A percentile compares a stretch with the other conserved stretches of the same genome.
These are phyloP conservation scores for Rhodosporidiobolus sp. DNA, from an alignment of 768 basidiomycete genomes.

Conservation along the genomic window DNA sequence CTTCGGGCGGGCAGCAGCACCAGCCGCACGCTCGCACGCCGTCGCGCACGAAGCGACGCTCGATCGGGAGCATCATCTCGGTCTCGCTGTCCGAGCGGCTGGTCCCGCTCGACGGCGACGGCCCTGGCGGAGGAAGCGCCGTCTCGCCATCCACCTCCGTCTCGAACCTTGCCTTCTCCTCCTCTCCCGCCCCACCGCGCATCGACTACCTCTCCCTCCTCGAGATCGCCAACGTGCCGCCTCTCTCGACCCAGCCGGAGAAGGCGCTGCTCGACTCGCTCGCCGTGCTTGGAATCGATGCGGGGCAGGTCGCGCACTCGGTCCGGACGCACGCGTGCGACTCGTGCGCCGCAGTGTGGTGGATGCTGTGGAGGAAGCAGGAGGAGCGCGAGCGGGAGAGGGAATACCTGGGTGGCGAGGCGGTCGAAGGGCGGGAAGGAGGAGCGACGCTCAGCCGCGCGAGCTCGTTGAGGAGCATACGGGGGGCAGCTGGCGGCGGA, in stretches of 20 bases:
- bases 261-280: slow-evolving; percentile 73
- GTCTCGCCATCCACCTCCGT: slow-evolving; percentile 23
- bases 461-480: neutral
- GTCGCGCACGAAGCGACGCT: slow-evolving; percentile 89
- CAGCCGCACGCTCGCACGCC: slow-evolving; percentile 66
- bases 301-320: slow-evolving; percentile 89
- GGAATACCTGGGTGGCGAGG: slow-evolving; percentile 27
- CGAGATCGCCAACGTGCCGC: slow-evolving; percentile 54
- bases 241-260: slow-evolving; percentile 83
- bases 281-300: slow-evolving; percentile 78
- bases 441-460: neutral
- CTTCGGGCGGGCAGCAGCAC: neutral
- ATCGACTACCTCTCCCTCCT: slow-evolving; percentile 54
- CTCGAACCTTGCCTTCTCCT: slow-evolving; percentile 20
- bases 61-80: slow-evolving; percentile 75
- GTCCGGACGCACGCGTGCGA: slow-evolving; percentile 91
- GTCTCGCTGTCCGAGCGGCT: slow-evolving; percentile 30
- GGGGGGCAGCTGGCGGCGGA: no score
- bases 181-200: slow-evolving; percentile 44
- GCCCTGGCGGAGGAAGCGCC: slow-evolving; percentile 4
- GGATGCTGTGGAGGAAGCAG: slow-evolving; percentile 83
- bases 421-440: neutral
- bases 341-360: slow-evolving; percentile 85
- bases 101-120: slow-evolving; percentile 30
- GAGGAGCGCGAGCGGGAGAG: slow-evolving; percentile 57